Evolutionary conservation across 108 stramenopile species (phyloP).

Genomic region (Epipyxis sp.): DNA sequence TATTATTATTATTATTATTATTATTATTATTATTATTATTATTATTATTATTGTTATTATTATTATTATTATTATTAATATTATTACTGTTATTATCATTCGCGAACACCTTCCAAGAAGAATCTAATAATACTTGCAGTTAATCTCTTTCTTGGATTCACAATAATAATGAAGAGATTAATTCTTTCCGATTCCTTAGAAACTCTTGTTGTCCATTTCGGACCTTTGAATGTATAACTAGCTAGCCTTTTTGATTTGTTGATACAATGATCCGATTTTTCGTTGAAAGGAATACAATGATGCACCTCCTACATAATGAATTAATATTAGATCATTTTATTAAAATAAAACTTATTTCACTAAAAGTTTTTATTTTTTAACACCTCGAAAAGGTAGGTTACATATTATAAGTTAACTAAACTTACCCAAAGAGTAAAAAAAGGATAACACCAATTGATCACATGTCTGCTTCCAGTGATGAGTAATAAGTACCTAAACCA

Average conservation of each 20-base stretch:
- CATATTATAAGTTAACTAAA: too few relatives aligned
- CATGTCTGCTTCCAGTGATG: constrained; percentile 38
- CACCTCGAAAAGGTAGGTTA: too few relatives aligned
- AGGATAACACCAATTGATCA: constrained; percentile 47
- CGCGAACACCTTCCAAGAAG: constrained; percentile 35
- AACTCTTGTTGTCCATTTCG: constrained; percentile 74
- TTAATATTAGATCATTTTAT: too few relatives aligned
- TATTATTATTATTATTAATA: too few relatives aligned
- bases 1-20: too few relatives aligned
- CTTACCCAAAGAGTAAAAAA: constrained; percentile 40
- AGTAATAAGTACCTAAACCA: constrained; percentile 21
- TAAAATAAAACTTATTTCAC: too few relatives aligned
- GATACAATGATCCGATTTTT: constrained; percentile 13
- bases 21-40: too few relatives aligned
- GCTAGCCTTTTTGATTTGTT: constrained; percentile 30
- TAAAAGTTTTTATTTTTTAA: too few relatives aligned
- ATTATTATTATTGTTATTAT: too few relatives aligned
- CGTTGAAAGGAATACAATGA: constrained; percentile 27
- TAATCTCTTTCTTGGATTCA: constrained; percentile 13
- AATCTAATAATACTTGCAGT: constrained; percentile 33
- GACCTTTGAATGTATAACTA: constrained; percentile 66
- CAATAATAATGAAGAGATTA: constrained; percentile 32
- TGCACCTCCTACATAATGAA: constrained; percentile 22
- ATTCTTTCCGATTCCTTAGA: constrained; percentile 58
- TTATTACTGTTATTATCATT: neutral